A percentile compares a stretch with the other conserved stretches of the same genome.
These are phyloP conservation scores for Mycena venus DNA, from an alignment of 768 basidiomycete genomes.

Conservation along the genomic window DNA sequence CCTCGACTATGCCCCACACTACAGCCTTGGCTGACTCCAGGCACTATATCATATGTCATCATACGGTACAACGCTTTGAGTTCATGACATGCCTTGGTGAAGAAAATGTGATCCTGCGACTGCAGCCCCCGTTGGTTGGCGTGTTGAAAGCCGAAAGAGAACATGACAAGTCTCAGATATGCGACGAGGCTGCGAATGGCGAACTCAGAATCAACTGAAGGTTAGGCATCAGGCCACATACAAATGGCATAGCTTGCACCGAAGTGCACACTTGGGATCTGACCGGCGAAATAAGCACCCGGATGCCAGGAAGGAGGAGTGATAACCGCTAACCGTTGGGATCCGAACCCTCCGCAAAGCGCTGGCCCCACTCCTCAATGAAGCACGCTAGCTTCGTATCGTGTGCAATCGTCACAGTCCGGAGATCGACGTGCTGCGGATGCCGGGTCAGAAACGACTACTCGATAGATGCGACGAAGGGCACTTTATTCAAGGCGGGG, in stretches of 20 bases:
- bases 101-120: slow-evolving; percentile 72
- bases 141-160: slow-evolving; percentile 88
- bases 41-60: slow-evolving; percentile 60
- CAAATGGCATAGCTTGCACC: slow-evolving; percentile 80
- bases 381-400: slow-evolving; percentile 70
- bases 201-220: slow-evolving; percentile 5
- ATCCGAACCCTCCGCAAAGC: slow-evolving; percentile 73
- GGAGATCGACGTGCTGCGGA: slow-evolving; percentile 74
- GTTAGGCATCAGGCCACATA: slow-evolving; percentile 51
- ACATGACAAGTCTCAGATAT: slow-evolving; percentile 88
- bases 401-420: slow-evolving; percentile 69
- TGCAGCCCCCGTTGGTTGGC: slow-evolving; percentile 80
- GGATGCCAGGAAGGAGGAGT: too few species aligned
- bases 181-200: slow-evolving; percentile 67
- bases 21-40: slow-evolving; percentile 80
- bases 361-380: slow-evolving; percentile 73
- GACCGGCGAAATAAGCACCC: background rate
- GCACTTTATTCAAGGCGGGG: slow-evolving; percentile 71
- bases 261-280: slow-evolving; percentile 74
- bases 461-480: slow-evolving; percentile 15
- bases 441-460: background rate
- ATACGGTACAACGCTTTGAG: too few species aligned
- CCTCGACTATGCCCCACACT: slow-evolving; percentile 73
- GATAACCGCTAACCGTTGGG: slow-evolving; percentile 56
- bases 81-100: slow-evolving; percentile 66